Conservation (phyloP, 2,329 filamentous ascomycete species). For the Chrysoporthe deuterocubensis region DNA sequence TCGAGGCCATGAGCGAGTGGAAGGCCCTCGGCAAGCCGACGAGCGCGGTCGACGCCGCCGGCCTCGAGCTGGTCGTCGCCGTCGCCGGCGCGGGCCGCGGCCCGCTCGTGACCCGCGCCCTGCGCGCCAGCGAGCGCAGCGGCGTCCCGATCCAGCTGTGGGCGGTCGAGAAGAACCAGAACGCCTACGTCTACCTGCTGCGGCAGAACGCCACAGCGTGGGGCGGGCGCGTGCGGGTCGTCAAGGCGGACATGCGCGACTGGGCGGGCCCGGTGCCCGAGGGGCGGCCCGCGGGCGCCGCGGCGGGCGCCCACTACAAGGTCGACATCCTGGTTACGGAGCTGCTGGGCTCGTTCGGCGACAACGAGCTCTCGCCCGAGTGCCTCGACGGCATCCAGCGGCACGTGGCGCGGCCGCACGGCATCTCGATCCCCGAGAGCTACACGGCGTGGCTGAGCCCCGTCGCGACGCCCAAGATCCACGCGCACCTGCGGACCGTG, state of each 20-base stretch:
- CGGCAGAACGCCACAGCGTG: slow-evolving; percentile 84
- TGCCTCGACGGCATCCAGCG: slow-evolving; percentile 95
- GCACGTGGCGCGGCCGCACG: slow-evolving; percentile 75
- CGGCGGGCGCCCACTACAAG: slow-evolving; percentile 50
- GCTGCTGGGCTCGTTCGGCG: slow-evolving; percentile 90
- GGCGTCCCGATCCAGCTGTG: slow-evolving; percentile 83
- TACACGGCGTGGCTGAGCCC: slow-evolving; percentile 96
- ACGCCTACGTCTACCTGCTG: slow-evolving; percentile 91
- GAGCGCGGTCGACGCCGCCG: slow-evolving; percentile 55
- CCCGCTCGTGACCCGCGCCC: slow-evolving; percentile 83
- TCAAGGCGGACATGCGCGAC: slow-evolving; percentile 96
- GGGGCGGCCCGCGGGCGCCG: slow-evolving; percentile 42
- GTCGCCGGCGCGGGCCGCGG: slow-evolving; percentile 94
- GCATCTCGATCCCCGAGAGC: slow-evolving; percentile 90
- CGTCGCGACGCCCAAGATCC: slow-evolving; percentile 82
- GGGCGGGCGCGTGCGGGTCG: slow-evolving; percentile 78
- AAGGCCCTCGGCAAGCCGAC: slow-evolving; percentile 71
- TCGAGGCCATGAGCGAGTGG: slow-evolving; percentile 82
- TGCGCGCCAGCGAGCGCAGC: slow-evolving; percentile 77
- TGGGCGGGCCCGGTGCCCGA: slow-evolving; percentile 80
- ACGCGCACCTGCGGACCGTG: slow-evolving; percentile 76
- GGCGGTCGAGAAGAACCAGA: slow-evolving; percentile 97
- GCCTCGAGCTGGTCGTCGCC: slow-evolving; percentile 70
- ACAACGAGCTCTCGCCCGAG: slow-evolving; percentile 94
- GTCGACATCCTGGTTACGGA: slow-evolving; percentile 96